These are phyloP conservation scores for Ophiognomonia clavigignenti-juglandacearum DNA, from an alignment of 2,329 filamentous ascomycete genomes.

Conservation along the genomic window DNA sequence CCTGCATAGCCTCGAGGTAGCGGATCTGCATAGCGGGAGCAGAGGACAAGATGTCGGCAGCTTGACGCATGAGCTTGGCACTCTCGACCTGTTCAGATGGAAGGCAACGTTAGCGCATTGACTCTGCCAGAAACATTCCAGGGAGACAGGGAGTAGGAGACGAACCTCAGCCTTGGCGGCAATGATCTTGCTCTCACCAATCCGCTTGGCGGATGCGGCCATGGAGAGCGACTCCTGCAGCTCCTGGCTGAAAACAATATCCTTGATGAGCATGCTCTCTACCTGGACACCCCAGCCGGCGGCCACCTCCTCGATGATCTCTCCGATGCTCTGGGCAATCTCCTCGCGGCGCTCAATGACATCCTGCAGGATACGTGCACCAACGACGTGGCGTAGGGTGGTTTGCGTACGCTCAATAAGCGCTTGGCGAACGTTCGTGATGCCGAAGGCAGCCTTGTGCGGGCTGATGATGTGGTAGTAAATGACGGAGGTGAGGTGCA, in stretches of 20 bases:
- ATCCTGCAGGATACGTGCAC: conserved; percentile 91
- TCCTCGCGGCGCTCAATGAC: conserved; percentile 98
- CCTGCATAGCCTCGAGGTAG: conserved; percentile 97
- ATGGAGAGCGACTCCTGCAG: conserved; percentile 95
- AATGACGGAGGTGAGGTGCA: conserved; percentile 92
- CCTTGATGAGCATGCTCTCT: conserved; percentile 98
- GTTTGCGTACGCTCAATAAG: conserved; percentile 97
- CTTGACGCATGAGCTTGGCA: conserved; percentile 88
- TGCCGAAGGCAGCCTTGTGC: conserved; percentile 96
- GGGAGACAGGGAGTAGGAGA: not conserved
- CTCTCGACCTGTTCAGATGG: conserved; percentile 64
- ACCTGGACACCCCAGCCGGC: conserved; percentile 92
- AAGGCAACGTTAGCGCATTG: not conserved
- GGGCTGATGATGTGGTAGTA: conserved; percentile 97
- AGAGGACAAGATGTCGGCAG: conserved; percentile 85
- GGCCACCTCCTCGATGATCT: conserved; percentile 96
- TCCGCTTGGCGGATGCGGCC: conserved; percentile 97
- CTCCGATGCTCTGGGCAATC: conserved; percentile 87
- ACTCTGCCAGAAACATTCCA: not conserved
- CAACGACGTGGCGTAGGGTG: conserved; percentile 92
- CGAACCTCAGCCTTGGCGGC: conserved; percentile 80
- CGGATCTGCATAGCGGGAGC: conserved; percentile 98
- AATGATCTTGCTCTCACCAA: conserved; percentile 97
- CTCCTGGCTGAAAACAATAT: conserved; percentile 95
- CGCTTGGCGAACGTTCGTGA: conserved; percentile 91